A percentile compares a stretch with the other conserved stretches of the same genome.
Evolutionary conservation across 2,329 filamentous ascomycete species (phyloP).

Genomic region (Cercospora zeina): DNA sequence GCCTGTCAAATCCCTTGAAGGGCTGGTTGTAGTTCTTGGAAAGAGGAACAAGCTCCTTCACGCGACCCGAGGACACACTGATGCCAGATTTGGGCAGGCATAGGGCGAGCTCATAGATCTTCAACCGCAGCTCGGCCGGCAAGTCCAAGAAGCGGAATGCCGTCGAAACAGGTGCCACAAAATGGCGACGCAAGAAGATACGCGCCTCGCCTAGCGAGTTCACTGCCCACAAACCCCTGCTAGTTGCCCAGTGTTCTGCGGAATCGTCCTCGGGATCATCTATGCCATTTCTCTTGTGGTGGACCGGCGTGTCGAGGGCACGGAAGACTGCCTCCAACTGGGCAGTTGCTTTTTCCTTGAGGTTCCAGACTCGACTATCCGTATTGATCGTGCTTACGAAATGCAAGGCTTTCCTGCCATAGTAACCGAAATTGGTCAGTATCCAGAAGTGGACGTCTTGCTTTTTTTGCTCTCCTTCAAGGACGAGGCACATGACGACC

Average conservation of each 20-base stretch:
- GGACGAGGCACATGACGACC: conserved; percentile 15
- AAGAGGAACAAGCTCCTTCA: background rate
- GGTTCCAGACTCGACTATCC: background rate
- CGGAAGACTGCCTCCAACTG: background rate
- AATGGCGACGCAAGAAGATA: background rate
- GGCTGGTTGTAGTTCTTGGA: conserved; percentile 7
- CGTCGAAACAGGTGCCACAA: background rate
- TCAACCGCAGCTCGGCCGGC: conserved; percentile 19
- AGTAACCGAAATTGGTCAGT: conserved; percentile 5
- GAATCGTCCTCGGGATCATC: background rate
- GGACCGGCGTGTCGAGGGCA: background rate
- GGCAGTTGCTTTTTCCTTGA: background rate
- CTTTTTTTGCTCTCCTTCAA: background rate
- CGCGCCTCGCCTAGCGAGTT: background rate
- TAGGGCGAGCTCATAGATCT: conserved; percentile 18
- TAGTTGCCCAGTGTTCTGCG: background rate
- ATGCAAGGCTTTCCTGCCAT: background rate
- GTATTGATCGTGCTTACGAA: background rate
- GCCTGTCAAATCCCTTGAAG: background rate
- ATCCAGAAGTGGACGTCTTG: conserved; percentile 10
- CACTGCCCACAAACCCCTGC: background rate
- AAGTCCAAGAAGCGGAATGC: conserved; percentile 20
- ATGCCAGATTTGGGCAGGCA: conserved; percentile 17
- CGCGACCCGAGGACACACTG: background rate
- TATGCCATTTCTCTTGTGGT: background rate